These are phyloP conservation scores for Ceratocystis albifundus DNA, from an alignment of 2,329 filamentous ascomycete species.

Conservation along the genomic window DNA sequence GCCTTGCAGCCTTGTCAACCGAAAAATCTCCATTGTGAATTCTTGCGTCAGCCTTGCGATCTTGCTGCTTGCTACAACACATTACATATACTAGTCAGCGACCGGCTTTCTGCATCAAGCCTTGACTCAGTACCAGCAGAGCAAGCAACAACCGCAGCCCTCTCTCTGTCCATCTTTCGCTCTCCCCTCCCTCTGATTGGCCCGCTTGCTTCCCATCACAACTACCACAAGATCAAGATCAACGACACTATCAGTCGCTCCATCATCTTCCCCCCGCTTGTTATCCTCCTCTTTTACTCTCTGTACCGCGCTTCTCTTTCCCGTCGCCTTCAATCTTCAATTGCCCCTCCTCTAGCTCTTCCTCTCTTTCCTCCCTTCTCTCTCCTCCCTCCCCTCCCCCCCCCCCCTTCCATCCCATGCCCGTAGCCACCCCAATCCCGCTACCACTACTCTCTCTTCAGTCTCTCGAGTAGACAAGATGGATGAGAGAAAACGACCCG, in stretches of 20 bases:
- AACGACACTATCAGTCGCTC: no score
- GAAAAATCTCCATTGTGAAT: neutral
- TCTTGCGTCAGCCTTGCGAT: slow-evolving; percentile 1
- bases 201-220: neutral
- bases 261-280: no score
- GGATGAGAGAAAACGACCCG: slow-evolving; percentile 98
- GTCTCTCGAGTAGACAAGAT: slow-evolving; percentile 60
- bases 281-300: no score
- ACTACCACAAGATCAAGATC: neutral
- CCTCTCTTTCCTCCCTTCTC: slow-evolving; percentile 13
- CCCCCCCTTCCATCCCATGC: slow-evolving; percentile 60
- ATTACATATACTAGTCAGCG: no score
- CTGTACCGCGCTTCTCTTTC: no score
- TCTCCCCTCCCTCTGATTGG: neutral
- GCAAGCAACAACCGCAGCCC: no score
- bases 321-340: neutral
- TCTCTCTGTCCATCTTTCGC: no score
- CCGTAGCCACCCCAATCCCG: slow-evolving; percentile 63
- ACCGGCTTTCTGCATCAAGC: no score
- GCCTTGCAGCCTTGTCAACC: neutral
- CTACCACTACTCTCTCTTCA: slow-evolving; percentile 60
- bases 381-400: slow-evolving; percentile 15
- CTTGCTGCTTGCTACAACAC: neutral
- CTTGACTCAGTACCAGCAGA: no score
- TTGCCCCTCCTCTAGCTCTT: neutral